Conservation (phyloP, 2,329 filamentous ascomycete species). For the Ascochyta fabae region DNA sequence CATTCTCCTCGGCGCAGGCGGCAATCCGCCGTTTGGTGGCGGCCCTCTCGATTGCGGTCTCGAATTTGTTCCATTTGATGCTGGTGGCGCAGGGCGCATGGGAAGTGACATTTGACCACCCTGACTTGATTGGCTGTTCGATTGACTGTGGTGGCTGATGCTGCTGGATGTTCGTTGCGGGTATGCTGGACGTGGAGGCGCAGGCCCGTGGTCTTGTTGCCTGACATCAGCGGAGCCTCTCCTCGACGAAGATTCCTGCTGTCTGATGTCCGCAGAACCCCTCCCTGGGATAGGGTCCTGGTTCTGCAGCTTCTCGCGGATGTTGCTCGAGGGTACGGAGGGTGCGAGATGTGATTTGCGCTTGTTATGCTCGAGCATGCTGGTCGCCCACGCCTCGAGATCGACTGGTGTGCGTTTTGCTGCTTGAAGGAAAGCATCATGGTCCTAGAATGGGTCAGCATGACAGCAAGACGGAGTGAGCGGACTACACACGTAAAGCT, state of each 20-base stretch:
- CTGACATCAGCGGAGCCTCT: conserved; percentile 31
- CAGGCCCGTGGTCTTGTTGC: conserved; percentile 33
- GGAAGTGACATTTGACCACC: conserved; percentile 51
- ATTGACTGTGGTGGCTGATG: conserved; percentile 35
- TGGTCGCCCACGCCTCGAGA: conserved; percentile 89
- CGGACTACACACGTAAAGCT: conserved; percentile 77
- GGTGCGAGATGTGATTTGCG: conserved; percentile 92
- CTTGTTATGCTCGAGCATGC: conserved; percentile 93
- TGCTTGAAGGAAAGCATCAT: conserved; percentile 92
- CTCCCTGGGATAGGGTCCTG: conserved; percentile 38
- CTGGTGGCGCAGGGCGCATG: conserved; percentile 53
- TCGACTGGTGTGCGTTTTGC: conserved; percentile 96
- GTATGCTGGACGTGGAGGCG: conserved; percentile 49
- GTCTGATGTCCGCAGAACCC: conserved; percentile 31
- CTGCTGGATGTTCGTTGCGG: conserved; percentile 54
- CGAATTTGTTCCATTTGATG: conserved; percentile 35
- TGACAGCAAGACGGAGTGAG: not conserved
- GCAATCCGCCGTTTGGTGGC: conserved; percentile 35
- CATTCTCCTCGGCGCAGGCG: conserved; percentile 40
- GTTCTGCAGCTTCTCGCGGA: conserved; percentile 49
- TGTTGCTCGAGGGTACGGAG: conserved; percentile 71
- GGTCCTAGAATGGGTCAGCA: conserved; percentile 66
- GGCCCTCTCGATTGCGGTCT: conserved; percentile 33
- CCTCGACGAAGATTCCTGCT: conserved; percentile 38
- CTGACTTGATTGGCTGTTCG: conserved; percentile 16